Evolutionary conservation across 1,139 yeast genomes (phyloP), one percentile per base, ranked within the genome.

Genomic region (Blastobotrys aristatus): DNA sequence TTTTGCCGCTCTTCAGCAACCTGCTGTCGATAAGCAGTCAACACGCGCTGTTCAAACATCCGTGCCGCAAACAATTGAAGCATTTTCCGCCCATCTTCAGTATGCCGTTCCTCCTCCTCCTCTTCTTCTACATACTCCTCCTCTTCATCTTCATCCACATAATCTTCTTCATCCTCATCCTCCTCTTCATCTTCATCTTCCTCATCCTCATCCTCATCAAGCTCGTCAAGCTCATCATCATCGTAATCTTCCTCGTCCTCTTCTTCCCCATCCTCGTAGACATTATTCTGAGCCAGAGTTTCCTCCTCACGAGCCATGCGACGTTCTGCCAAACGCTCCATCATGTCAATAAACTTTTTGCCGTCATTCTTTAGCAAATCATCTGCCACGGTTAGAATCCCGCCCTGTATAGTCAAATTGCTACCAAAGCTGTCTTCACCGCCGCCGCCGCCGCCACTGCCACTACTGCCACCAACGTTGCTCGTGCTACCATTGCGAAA

Each of bases 351-450:
- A 57, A 86, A 85, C 47, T 80, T 75, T 56, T 75, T 75, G 26
- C 95, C 95, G 55, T 84, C 88, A 60, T 84, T 83, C 53, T 78
- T 79, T 49, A 85, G 69, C 29, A 87, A 66, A 60, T 86, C 95
- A 55, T 86, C 94, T 0, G 94, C 92, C 45, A 86, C 84, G 13
- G 78, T 75, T 44, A 81, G 71, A 21, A 81, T 64, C 4, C 73
- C 73, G 21, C 72, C 72, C 44, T 66, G 68, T 30, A 69, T 65
- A 3, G 69, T 61, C 20, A 68, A 55, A 35, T 63, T 61, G 37
- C 56, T 61, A 35, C 69, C 67, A 52, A 68, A 67, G 44, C 64
- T 62, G 37, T 41, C 49, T 2, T 43, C 46, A 32, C 44, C 41
- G 4, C n/a, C 16, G 32, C 13, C 13, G 24, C 20, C 32, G 24